These are phyloP conservation scores for Periconia digitata DNA, from an alignment of 2,329 filamentous ascomycete species.

Conservation along the genomic window DNA sequence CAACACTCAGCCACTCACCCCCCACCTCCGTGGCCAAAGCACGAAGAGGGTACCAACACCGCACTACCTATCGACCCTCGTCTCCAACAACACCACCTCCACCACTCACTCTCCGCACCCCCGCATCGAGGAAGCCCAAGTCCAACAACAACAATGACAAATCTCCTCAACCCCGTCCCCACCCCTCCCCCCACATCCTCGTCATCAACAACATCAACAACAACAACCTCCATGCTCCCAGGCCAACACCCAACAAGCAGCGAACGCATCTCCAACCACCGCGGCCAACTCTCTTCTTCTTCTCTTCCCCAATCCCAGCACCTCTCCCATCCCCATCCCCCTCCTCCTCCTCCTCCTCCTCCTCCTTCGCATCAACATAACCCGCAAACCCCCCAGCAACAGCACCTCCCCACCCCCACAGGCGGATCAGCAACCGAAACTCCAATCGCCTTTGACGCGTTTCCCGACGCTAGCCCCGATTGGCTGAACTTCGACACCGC, in stretches of 20 bases:
- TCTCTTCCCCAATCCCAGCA: neutral
- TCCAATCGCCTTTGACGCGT: constrained; percentile 3
- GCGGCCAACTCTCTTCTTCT: constrained; percentile 4
- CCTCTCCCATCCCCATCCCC: neutral
- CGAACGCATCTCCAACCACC: constrained; percentile 23
- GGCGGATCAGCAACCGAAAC: neutral
- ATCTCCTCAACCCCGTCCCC: constrained; percentile 31
- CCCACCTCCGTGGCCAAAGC: constrained; percentile 17
- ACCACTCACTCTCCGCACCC: constrained; percentile 2
- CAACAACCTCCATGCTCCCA: constrained; percentile 17
- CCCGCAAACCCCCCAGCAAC: too few relatives aligned
- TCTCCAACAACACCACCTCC: constrained; percentile 21
- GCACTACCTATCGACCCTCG: constrained; percentile 37
- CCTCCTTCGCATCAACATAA: neutral
- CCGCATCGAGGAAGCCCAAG: too few relatives aligned
- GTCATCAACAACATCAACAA: constrained; percentile 6
- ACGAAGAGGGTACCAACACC: constrained; percentile 24
- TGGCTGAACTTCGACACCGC: constrained; percentile 45
- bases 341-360: neutral
- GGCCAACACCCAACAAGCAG: constrained; percentile 43
- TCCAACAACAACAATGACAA: constrained; percentile 30
- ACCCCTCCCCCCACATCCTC: constrained; percentile 9
- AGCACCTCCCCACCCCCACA: too few relatives aligned
- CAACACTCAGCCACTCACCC: constrained; percentile 9
- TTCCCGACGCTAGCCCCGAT: constrained; percentile 38